Conservation (phyloP, 108 stramenopile species). For the Skeletonema potamos region DNA sequence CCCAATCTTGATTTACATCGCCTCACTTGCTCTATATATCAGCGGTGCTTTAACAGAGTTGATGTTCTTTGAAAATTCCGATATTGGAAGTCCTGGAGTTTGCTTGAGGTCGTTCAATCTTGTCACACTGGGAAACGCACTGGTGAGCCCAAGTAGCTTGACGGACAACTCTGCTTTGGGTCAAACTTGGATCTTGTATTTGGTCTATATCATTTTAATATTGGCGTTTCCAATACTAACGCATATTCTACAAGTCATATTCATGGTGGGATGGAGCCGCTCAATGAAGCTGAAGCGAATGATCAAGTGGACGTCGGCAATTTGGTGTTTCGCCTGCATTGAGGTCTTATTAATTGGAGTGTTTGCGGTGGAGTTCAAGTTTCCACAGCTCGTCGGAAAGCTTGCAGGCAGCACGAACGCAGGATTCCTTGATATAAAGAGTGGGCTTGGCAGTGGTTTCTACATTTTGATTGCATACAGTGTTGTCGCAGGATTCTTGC, state of each 20-base stretch:
- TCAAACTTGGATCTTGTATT: conserved; percentile 45
- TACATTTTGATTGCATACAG: conserved; percentile 24
- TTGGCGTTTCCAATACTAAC: conserved; percentile 42
- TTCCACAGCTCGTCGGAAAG: conserved; percentile 31
- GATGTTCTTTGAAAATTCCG: conserved; percentile 34
- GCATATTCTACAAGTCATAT: conserved; percentile 39
- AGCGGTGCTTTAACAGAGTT: conserved; percentile 36
- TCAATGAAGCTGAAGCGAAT: conserved; percentile 21
- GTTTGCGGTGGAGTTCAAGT: conserved; percentile 49
- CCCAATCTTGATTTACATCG: conserved; percentile 7
- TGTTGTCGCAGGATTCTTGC: conserved; percentile 22
- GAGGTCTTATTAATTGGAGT: conserved; percentile 48
- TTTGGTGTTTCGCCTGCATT: conserved; percentile 50
- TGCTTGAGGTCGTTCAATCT: conserved; percentile 46
- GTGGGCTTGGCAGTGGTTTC: conserved; percentile 18
- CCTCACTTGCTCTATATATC: conserved; percentile 28
- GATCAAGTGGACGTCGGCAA: conserved; percentile 24
- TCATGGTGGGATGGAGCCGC: conserved; percentile 14
- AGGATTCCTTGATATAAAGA: conserved; percentile 25
- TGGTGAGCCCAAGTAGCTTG: conserved; percentile 36
- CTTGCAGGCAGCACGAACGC: conserved; percentile 46
- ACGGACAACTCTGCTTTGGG: conserved; percentile 22
- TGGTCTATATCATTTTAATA: conserved; percentile 31
- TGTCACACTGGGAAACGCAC: conserved; percentile 37
- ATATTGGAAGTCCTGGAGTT: conserved; percentile 9